phyloP scores from a whole-genome alignment of 352 stramenopile species.

The Phytophthora europaea region DNA sequence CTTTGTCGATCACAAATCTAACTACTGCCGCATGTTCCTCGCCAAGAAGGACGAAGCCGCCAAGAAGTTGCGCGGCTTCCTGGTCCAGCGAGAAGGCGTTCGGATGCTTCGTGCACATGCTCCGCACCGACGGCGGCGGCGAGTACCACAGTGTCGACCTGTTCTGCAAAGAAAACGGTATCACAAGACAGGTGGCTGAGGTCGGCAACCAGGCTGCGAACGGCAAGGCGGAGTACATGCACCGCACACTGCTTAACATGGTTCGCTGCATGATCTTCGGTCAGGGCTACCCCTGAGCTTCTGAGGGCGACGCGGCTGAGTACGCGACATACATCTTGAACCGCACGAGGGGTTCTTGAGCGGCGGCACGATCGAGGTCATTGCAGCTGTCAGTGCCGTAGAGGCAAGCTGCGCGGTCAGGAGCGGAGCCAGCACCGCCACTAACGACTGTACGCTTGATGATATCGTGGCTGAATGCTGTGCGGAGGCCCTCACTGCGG shows the following conservation, averaged over 20 bases:
- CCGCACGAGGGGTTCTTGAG: too few species aligned
- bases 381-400: too few species aligned
- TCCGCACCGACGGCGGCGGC: neutral
- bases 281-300: neutral
- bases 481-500: too few species aligned
- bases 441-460: too few species aligned
- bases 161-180: constrained; percentile 4
- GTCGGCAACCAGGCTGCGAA: neutral
- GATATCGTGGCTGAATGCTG: too few species aligned
- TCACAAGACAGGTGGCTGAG: neutral
- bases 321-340: neutral
- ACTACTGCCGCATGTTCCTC: constrained; percentile 2
- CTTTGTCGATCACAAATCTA: neutral
- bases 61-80: neutral
- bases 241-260: neutral
- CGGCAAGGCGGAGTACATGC: constrained; percentile 1
- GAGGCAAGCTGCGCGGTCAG: too few species aligned
- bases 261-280: neutral
- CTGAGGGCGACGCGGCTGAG: neutral
- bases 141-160: neutral
- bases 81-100: neutral
- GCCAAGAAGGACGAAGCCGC: constrained; percentile 3
- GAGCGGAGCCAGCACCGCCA: too few species aligned
- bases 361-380: too few species aligned
- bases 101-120: neutral